Evolutionary conservation across 177 flowering plant genomes (phyloP).

Genomic region (Vitis hybrid): DNA sequence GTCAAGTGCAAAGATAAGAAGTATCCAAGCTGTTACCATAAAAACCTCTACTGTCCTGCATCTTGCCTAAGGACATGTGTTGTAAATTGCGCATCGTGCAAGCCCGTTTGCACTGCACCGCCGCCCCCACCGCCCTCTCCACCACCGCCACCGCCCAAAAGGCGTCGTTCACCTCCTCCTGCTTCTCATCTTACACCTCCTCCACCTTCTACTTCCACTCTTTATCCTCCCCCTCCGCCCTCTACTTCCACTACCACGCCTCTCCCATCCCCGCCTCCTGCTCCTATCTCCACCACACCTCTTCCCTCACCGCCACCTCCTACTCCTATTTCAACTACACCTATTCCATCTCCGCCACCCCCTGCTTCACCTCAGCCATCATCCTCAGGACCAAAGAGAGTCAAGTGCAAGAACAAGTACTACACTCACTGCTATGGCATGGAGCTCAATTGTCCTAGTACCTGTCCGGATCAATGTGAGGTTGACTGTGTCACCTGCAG

Average conservation of each 20-base stretch:
- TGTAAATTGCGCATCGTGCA: constrained; percentile 32
- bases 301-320: constrained; percentile 2
- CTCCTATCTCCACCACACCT: not conserved
- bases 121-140: constrained; percentile 16
- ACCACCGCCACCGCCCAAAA: not conserved
- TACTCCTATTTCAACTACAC: not conserved
- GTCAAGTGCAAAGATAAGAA: constrained; percentile 34
- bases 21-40: constrained; percentile 19
- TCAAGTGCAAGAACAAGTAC: constrained; percentile 21
- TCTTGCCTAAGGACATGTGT: constrained; percentile 27
- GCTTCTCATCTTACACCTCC: too few relatives aligned
- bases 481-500: constrained; percentile 42
- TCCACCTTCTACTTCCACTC: not conserved
- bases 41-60: constrained; percentile 24
- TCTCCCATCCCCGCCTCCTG: not conserved
- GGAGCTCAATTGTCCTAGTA: constrained; percentile 32
- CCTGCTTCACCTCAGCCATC: constrained; percentile 6
- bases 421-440: constrained; percentile 25
- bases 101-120: constrained; percentile 22
- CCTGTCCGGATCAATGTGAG: constrained; percentile 31
- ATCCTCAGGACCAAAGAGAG: constrained; percentile 9
- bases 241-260: not conserved
- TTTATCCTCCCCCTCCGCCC: not conserved
- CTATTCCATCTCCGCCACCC: constrained; percentile 15
- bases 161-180: not conserved